Percentiles rank a stretch among this genome's conserved stretches.
These are phyloP conservation scores for Aspergillus sp. DNA, from an alignment of 2,329 filamentous ascomycete species.

Conservation along the genomic window DNA sequence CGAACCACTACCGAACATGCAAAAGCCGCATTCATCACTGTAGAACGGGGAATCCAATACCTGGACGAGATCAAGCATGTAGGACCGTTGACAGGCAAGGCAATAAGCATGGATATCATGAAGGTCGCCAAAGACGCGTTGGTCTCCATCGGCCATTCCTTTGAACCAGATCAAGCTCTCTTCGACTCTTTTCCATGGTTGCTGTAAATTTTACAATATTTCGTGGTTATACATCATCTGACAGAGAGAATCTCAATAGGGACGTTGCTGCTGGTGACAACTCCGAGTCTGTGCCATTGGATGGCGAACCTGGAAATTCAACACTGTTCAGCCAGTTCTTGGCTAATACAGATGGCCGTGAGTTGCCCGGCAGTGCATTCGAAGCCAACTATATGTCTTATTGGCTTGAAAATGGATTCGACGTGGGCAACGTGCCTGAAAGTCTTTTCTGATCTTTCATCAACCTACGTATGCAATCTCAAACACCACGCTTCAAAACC, in stretches of 20 bases:
- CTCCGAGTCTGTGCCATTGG: neutral
- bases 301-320: neutral
- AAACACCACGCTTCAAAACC: no score
- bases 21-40: conserved; percentile 5
- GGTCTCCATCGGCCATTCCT: conserved; percentile 1
- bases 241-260: no score
- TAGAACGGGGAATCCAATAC: conserved; percentile 9
- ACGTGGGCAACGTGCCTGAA: neutral
- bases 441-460: no score
- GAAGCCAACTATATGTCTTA: neutral
- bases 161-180: conserved; percentile 1
- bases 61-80: conserved; percentile 11
- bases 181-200: conserved; percentile 11
- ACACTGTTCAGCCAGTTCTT: neutral
- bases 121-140: conserved; percentile 10
- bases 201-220: no score
- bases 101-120: conserved; percentile 11
- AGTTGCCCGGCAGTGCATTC: neutral
- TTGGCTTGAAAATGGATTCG: neutral
- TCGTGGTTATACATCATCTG: no score
- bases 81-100: conserved; percentile 8
- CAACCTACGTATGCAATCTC: no score
- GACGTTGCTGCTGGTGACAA: no score
- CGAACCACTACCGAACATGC: conserved; percentile 3
- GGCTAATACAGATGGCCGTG: neutral